Conservation (phyloP, 1,284 basidiomycete genomes). For the Cryptococcus neoformans region DNA sequence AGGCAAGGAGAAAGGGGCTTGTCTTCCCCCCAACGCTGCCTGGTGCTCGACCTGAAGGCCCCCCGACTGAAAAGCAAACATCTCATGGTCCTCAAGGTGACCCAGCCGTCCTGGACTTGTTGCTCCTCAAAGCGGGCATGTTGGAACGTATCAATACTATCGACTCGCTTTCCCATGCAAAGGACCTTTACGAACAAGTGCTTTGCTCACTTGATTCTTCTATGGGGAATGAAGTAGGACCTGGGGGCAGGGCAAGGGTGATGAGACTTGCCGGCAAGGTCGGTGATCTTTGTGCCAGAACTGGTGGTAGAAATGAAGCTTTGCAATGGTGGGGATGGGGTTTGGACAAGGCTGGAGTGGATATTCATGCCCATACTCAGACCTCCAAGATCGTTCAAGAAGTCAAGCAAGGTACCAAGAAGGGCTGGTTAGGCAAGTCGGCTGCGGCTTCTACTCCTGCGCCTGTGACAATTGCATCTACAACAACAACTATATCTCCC, state of each 20-base stretch:
- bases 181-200: conserved; percentile 62
- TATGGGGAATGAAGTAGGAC: conserved; percentile 3
- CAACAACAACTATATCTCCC: neutral
- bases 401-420: conserved; percentile 8
- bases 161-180: conserved; percentile 59
- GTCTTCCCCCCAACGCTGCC: conserved; percentile 37
- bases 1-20: conserved; percentile 33
- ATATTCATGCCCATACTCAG: neutral
- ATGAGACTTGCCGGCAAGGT: conserved; percentile 45
- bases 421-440: conserved; percentile 17
- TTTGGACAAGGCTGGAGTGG: conserved; percentile 24
- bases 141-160: conserved; percentile 65
- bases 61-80: conserved; percentile 1
- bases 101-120: conserved; percentile 58
- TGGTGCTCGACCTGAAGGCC: conserved; percentile 13
- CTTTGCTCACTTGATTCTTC: conserved; percentile 18
- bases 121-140: conserved; percentile 61
- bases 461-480: neutral
- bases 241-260: conserved; percentile 20
- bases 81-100: conserved; percentile 17
- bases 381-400: neutral
- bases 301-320: conserved; percentile 31
- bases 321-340: conserved; percentile 46
- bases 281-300: conserved; percentile 35
- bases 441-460: neutral